A percentile compares a stretch with the other conserved stretches of the same genome.
phyloP scores from a whole-genome alignment of 1,284 basidiomycete genomes.

The Fomitopsis palustris region DNA sequence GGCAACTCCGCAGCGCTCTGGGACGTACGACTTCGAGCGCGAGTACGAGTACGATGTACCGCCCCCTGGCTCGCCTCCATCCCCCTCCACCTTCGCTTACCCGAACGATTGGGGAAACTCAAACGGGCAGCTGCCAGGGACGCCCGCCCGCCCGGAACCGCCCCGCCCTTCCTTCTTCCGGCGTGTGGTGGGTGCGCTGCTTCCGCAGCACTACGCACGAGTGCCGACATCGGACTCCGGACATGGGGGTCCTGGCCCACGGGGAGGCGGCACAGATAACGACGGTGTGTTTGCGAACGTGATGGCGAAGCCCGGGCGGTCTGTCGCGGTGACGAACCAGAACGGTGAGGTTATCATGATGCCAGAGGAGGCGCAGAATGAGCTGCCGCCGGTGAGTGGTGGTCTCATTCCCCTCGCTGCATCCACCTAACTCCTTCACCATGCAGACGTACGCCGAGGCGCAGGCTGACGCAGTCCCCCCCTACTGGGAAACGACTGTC shows the following conservation, averaged over 20 bases:
- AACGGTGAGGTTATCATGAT: slow-evolving; percentile 65
- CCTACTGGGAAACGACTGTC: slow-evolving; percentile 97
- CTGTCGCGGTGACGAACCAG: slow-evolving; percentile 42
- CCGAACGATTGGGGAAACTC: slow-evolving; percentile 77
- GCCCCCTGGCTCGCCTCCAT: slow-evolving; percentile 80
- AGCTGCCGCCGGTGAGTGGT: slow-evolving; percentile 74
- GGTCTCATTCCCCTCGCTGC: neutral
- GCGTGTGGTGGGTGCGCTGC: slow-evolving; percentile 59
- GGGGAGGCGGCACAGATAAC: slow-evolving; percentile 83
- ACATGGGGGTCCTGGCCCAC: slow-evolving; percentile 18
- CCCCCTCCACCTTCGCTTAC: slow-evolving; percentile 51
- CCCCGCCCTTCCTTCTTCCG: slow-evolving; percentile 55
- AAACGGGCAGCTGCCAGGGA: slow-evolving; percentile 70
- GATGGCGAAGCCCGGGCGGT: slow-evolving; percentile 77
- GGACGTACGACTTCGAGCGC: slow-evolving; percentile 21
- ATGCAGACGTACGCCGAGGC: slow-evolving; percentile 83
- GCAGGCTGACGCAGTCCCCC: slow-evolving; percentile 87
- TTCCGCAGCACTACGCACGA: slow-evolving; percentile 73
- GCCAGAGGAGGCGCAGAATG: slow-evolving; percentile 80
- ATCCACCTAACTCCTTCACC: neutral
- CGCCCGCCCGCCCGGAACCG: slow-evolving; percentile 37
- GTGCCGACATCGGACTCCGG: slow-evolving; percentile 39
- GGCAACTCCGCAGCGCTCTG: slow-evolving; percentile 11
- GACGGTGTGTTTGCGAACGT: slow-evolving; percentile 98
- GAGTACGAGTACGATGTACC: slow-evolving; percentile 44